A percentile compares a stretch with the other conserved stretches of the same genome.
Evolutionary conservation across 768 basidiomycete genomes (phyloP).

Genomic region (Leccinellum albellum): DNA sequence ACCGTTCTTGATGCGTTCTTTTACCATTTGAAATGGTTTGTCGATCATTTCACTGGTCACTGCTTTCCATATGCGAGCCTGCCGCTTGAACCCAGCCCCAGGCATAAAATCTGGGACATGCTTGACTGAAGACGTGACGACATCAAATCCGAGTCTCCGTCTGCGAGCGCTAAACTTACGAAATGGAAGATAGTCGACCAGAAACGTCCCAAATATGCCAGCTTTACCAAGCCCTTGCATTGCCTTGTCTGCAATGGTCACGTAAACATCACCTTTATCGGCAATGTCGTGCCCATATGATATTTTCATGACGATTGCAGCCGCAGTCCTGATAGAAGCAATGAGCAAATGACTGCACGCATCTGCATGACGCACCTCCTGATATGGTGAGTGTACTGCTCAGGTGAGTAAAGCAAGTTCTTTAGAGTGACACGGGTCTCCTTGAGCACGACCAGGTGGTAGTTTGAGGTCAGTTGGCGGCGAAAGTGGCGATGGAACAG

Average conservation of each 20-base stretch:
- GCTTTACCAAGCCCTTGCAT: constrained; percentile 34
- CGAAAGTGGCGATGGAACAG: constrained; percentile 39
- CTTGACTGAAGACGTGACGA: constrained; percentile 30
- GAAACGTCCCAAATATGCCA: constrained; percentile 41
- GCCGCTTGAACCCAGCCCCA: constrained; percentile 44
- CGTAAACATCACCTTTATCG: constrained; percentile 37
- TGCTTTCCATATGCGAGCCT: constrained; percentile 41
- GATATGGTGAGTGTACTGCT: constrained; percentile 35
- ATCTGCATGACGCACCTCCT: constrained; percentile 26
- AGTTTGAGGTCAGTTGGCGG: constrained; percentile 20
- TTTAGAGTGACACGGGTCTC: constrained; percentile 38
- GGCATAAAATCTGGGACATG: constrained; percentile 51
- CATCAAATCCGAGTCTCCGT: background rate
- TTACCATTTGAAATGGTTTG: constrained; percentile 41
- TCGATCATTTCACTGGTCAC: constrained; percentile 30
- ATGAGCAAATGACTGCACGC: background rate
- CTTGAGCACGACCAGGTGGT: constrained; percentile 28
- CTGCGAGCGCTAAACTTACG: constrained; percentile 19
- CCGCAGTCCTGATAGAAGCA: constrained; percentile 27
- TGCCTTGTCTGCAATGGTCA: constrained; percentile 39
- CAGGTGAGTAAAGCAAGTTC: constrained; percentile 35
- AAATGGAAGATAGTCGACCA: constrained; percentile 37
- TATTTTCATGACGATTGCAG: constrained; percentile 39
- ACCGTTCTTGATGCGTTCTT: constrained; percentile 40
- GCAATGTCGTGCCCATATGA: constrained; percentile 39